Percentiles rank a stretch among this genome's conserved stretches.
Evolutionary conservation across 2,329 filamentous ascomycete species (phyloP).

Genomic region (Raffaelea arxii): DNA sequence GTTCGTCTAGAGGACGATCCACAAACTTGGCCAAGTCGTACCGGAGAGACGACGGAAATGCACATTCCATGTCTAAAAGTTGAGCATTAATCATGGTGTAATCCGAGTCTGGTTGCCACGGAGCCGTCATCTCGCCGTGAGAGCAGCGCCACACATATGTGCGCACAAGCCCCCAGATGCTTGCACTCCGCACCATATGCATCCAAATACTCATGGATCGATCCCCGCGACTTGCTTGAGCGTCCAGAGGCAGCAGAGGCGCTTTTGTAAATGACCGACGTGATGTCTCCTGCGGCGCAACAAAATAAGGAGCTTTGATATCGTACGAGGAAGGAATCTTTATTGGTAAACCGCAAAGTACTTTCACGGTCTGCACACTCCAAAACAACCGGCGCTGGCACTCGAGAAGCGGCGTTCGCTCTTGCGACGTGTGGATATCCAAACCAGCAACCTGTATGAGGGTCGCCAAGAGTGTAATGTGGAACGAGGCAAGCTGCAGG

Average conservation of each 20-base stretch:
- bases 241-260: background rate
- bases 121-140: too few species aligned
- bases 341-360: background rate
- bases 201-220: constrained; percentile 1
- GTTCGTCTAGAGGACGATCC: too few species aligned
- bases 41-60: too few species aligned
- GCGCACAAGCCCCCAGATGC: background rate
- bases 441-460: constrained; percentile 2
- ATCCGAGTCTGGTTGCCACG: too few species aligned
- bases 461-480: background rate
- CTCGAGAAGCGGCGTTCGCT: constrained; percentile 1
- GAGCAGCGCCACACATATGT: too few species aligned
- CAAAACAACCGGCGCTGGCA: constrained; percentile 2
- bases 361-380: constrained; percentile 1
- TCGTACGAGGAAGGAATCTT: constrained; percentile 3
- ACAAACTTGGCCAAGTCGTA: too few species aligned
- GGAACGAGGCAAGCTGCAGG: constrained; percentile 1
- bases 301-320: background rate
- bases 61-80: too few species aligned
- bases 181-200: constrained; percentile 4
- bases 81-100: too few species aligned
- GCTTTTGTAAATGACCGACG: background rate
- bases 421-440: background rate
- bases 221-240: background rate
- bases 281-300: background rate